phyloP scores from a whole-genome alignment of 768 basidiomycete genomes.

The Rubroboletus satanas region DNA sequence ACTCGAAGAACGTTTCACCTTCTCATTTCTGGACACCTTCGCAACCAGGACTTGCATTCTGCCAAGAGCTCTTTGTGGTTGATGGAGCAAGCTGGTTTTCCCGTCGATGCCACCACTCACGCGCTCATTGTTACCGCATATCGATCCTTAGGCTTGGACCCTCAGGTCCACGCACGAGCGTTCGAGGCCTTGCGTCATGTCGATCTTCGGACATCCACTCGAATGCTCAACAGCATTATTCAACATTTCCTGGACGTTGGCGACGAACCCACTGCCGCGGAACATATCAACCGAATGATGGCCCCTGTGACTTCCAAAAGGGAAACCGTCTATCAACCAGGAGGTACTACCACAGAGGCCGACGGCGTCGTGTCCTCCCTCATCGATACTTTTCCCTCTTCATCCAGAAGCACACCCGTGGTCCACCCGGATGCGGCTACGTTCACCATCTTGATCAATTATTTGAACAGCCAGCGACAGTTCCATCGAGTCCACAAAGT shows the following conservation, averaged over 20 bases:
- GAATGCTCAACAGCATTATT: conserved; percentile 67
- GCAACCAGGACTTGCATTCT: conserved; percentile 57
- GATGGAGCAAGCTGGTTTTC: conserved; percentile 58
- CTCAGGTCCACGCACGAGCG: conserved; percentile 49
- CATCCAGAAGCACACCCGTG: conserved; percentile 3
- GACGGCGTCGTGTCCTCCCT: conserved; percentile 25
- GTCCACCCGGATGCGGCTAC: conserved; percentile 54
- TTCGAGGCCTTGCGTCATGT: conserved; percentile 45
- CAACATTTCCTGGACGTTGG: conserved; percentile 53
- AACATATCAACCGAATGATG: conserved; percentile 54
- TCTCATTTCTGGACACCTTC: conserved; percentile 62
- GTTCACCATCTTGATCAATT: conserved; percentile 59
- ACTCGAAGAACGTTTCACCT: conserved; percentile 65
- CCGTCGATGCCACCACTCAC: conserved; percentile 54
- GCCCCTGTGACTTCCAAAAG: conserved; percentile 27
- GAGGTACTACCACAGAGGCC: conserved; percentile 28
- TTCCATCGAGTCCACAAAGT: conserved; percentile 44
- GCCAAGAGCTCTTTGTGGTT: conserved; percentile 49
- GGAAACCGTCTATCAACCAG: conserved; percentile 16
- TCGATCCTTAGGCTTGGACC: conserved; percentile 55
- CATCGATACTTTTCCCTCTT: neutral
- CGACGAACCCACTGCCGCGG: conserved; percentile 46
- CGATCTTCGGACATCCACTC: conserved; percentile 40
- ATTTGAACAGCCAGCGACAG: conserved; percentile 43
- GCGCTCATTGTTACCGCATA: conserved; percentile 56